phyloP scores from a whole-genome alignment of 2,329 filamentous ascomycete species.

The Lecanicillium sp. region DNA sequence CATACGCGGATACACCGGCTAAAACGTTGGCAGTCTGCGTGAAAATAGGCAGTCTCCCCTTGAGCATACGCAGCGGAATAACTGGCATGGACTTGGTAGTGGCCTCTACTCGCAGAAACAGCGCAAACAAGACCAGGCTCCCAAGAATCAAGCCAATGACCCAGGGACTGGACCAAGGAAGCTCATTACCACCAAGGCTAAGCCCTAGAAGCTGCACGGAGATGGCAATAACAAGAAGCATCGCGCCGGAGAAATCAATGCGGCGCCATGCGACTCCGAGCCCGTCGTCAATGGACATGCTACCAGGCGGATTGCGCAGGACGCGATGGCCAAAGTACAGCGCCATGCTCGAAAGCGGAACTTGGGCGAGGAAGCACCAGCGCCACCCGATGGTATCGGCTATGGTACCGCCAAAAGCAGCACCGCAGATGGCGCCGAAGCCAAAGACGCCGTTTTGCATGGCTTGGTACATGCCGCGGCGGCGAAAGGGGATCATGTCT shows the following conservation, averaged over 20 bases:
- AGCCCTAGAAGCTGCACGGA: slow-evolving; percentile 48
- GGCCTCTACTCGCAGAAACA: slow-evolving; percentile 41
- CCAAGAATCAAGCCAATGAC: slow-evolving; percentile 36
- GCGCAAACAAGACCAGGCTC: slow-evolving; percentile 31
- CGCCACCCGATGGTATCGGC: slow-evolving; percentile 60
- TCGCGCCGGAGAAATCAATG: slow-evolving; percentile 49
- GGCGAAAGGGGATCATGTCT: slow-evolving; percentile 51
- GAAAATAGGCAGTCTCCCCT: slow-evolving; percentile 43
- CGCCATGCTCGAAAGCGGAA: slow-evolving; percentile 49
- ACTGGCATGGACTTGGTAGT: slow-evolving; percentile 42
- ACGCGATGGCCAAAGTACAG: slow-evolving; percentile 44
- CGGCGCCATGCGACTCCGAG: slow-evolving; percentile 37
- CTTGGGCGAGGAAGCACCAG: slow-evolving; percentile 56
- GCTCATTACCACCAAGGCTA: slow-evolving; percentile 47
- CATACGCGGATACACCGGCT: slow-evolving; percentile 53
- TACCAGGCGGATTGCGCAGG: slow-evolving; percentile 34
- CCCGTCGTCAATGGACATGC: slow-evolving; percentile 19
- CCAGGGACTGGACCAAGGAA: slow-evolving; percentile 41
- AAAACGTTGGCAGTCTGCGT: slow-evolving; percentile 52
- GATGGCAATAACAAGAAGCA: slow-evolving; percentile 49
- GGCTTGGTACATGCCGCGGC: slow-evolving; percentile 51
- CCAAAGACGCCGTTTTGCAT: slow-evolving; percentile 53
- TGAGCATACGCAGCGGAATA: slow-evolving; percentile 47
- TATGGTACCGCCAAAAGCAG: slow-evolving; percentile 55
- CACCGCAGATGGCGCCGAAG: slow-evolving; percentile 54